Evolutionary conservation across 2,329 filamentous ascomycete genomes (phyloP).

Genomic region (Emericellopsis cladophorae): DNA sequence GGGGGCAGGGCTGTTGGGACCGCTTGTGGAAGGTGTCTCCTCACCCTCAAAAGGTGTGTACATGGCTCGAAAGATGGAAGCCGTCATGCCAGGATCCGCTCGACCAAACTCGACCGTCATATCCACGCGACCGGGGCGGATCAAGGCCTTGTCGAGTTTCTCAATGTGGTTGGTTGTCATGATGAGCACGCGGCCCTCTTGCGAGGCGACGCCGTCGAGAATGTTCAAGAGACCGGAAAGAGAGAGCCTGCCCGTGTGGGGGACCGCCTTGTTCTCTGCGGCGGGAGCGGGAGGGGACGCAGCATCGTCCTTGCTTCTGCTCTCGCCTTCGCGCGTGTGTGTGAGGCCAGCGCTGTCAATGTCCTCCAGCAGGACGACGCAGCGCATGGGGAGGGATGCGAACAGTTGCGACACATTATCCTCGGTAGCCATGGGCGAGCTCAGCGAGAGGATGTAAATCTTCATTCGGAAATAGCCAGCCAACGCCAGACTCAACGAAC

Average conservation of each 20-base stretch:
- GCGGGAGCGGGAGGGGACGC: conserved; percentile 3
- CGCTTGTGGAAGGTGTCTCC: conserved; percentile 1
- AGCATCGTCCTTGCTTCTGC: conserved; percentile 9
- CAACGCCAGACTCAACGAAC: conserved; percentile 56
- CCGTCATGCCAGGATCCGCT: conserved; percentile 38
- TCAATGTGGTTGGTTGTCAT: conserved; percentile 56
- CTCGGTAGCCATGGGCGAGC: conserved; percentile 48
- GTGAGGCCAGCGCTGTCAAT: conserved; percentile 63
- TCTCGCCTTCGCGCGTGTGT: conserved; percentile 35
- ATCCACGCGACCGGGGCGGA: conserved; percentile 50
- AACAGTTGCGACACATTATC: conserved; percentile 54
- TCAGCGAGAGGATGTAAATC: conserved; percentile 61
- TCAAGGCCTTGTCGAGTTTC: conserved; percentile 48
- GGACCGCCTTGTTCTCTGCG: neutral
- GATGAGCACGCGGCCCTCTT: conserved; percentile 49
- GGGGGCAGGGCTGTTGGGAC: neutral
- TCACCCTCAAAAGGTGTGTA: conserved; percentile 36
- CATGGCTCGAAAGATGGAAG: conserved; percentile 44
- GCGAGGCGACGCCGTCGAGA: conserved; percentile 59
- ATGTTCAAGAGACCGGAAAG: conserved; percentile 71
- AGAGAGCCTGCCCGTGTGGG: conserved; percentile 34
- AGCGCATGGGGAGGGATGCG: conserved; percentile 52
- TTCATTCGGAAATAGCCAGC: conserved; percentile 58
- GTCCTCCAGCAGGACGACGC: conserved; percentile 64
- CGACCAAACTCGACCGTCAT: conserved; percentile 44